Evolutionary conservation across 495 filamentous ascomycete genomes (phyloP).

Genomic region (Penicillium egyptiacum): DNA sequence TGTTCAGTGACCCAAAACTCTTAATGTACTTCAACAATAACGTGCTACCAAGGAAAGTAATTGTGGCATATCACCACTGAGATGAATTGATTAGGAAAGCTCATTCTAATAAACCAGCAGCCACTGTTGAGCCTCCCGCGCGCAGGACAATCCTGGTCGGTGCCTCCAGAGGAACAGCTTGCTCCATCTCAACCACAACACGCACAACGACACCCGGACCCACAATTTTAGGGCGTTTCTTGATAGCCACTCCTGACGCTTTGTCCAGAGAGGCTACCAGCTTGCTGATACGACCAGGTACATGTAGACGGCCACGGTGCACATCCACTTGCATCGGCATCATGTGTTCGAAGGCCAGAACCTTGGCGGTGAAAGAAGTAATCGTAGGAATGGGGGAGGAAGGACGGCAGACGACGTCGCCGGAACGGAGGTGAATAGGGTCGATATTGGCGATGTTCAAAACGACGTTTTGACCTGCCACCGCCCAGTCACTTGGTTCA

Average conservation of each 20-base stretch:
- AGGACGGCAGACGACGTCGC: slow-evolving; percentile 79
- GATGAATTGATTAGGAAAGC: neutral
- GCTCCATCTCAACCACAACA: slow-evolving; percentile 69
- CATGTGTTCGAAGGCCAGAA: slow-evolving; percentile 84
- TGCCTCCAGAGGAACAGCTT: slow-evolving; percentile 73
- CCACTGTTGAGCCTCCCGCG: slow-evolving; percentile 76
- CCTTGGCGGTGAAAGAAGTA: slow-evolving; percentile 72
- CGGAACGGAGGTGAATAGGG: slow-evolving; percentile 72
- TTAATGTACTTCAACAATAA: neutral
- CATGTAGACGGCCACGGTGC: slow-evolving; percentile 79
- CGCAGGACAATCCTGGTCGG: slow-evolving; percentile 79
- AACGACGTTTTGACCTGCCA: slow-evolving; percentile 88
- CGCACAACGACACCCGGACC: slow-evolving; percentile 68
- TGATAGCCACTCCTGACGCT: slow-evolving; percentile 60
- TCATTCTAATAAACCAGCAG: slow-evolving; percentile 80
- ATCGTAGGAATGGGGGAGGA: slow-evolving; percentile 65
- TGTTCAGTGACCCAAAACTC: too few species aligned
- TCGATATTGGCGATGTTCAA: slow-evolving; percentile 87
- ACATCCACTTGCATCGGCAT: slow-evolving; percentile 88
- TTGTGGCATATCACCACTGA: neutral
- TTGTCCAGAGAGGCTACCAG: slow-evolving; percentile 77
- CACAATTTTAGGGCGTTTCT: slow-evolving; percentile 83
- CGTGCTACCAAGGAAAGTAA: neutral
- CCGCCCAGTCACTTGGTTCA: slow-evolving; percentile 78
- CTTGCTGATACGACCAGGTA: slow-evolving; percentile 67